phyloP scores from a whole-genome alignment of 2,329 filamentous ascomycete genomes.

The Sporothrix brunneoviolacea region DNA sequence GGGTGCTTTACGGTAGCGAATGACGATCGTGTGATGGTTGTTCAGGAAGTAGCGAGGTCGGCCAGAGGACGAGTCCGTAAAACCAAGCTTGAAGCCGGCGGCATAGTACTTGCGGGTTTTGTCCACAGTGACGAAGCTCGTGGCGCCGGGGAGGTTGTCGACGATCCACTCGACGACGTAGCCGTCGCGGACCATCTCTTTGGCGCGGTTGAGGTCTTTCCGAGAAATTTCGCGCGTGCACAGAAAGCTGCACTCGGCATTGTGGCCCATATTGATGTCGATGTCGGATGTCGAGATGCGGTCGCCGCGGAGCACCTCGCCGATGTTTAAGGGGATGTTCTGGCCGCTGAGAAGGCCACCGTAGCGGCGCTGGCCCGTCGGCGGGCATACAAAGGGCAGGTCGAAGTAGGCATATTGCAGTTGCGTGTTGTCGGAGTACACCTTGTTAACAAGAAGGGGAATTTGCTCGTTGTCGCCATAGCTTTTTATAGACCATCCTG shows the following conservation, averaged over 20 bases:
- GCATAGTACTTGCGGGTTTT: constrained; percentile 83
- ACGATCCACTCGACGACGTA: constrained; percentile 93
- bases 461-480: constrained; percentile 71
- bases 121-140: constrained; percentile 80
- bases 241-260: constrained; percentile 65
- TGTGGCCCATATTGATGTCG: constrained; percentile 68
- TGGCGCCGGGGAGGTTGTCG: constrained; percentile 83
- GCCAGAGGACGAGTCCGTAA: constrained; percentile 56
- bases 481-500: constrained; percentile 75
- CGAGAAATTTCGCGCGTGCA: constrained; percentile 63
- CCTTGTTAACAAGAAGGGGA: constrained; percentile 84
- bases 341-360: constrained; percentile 68
- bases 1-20: constrained; percentile 67
- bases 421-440: constrained; percentile 82
- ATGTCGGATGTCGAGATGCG: constrained; percentile 81
- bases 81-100: constrained; percentile 82
- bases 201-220: constrained; percentile 59
- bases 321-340: constrained; percentile 74
- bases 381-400: constrained; percentile 79
- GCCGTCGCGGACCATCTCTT: constrained; percentile 66
- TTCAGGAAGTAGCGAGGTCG: constrained; percentile 68
- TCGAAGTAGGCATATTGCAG: constrained; percentile 90
- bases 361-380: constrained; percentile 58
- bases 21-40: constrained; percentile 81
- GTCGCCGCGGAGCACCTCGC: constrained; percentile 81